Base-by-base conservation (phyloP, 2,329 filamentous ascomycete species). In the Colletotrichum ledebouriae region DNA sequence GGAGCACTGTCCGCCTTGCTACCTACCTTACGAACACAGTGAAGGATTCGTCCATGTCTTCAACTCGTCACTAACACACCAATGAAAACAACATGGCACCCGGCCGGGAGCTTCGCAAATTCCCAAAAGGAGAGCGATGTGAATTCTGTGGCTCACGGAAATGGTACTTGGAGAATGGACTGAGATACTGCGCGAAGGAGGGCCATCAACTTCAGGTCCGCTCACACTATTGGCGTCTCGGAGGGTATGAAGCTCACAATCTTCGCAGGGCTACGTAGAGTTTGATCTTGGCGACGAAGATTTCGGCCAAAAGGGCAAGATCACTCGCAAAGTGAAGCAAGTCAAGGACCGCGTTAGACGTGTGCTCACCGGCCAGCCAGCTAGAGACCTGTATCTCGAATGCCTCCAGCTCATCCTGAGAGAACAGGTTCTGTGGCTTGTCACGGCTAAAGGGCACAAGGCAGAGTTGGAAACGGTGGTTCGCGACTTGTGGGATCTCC, bases 361-460 rank as follows among this genome's bases (percentile, higher is more conserved):
- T 67, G 86, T 90, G 75, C 83, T 92, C 57, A 78, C 78, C 6
- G 94, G 94, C 47, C 83, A 87, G 53, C 85, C 88, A 60, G 95
- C 92, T 13, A 88, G 90, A 71, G 88, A 92, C 71, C 86, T 98
- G 25, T 98, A 93, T 76, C 83, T 98, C 41, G 92, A 97, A 76
- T 91, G 89, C 71, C 87, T 97, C 67, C 95, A 98, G 78, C 83
- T 97, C 37, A 86, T 98, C 55, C 82, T 99, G 33, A 89, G 94
- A 76, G 93, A 92, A 75, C 95, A 98, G 81, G 81, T 93, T 15
- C 80, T 87, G 75, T 94, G 91, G 84, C 83, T 98, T 34, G 82
- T 97, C 13, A 81, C 87, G 22, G 82, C 85, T 6, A 89, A 90
- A 76, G 86, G 87, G 0, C 85, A 96, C 55, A 90, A 91, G 1